Evolutionary conservation across 2,329 filamentous ascomycete genomes (phyloP).

Genomic region (Daldinia eschscholtzii): DNA sequence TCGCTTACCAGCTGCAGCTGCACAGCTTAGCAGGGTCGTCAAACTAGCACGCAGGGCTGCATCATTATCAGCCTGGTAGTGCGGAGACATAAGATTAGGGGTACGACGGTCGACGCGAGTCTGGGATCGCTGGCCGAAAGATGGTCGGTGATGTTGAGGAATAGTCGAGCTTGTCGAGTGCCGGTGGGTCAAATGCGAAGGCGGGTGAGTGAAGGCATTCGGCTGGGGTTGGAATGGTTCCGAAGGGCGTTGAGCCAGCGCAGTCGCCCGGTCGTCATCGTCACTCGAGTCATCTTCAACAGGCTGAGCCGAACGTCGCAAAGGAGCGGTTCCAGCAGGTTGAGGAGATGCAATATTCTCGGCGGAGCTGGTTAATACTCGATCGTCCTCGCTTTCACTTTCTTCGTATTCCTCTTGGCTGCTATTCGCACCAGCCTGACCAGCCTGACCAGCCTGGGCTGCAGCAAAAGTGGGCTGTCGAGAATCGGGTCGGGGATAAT

Average conservation of each 20-base stretch:
- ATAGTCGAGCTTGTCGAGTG: slow-evolving; percentile 64
- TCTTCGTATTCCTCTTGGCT: slow-evolving; percentile 97
- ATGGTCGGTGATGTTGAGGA: slow-evolving; percentile 64
- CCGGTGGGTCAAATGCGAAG: slow-evolving; percentile 63
- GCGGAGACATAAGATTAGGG: slow-evolving; percentile 77
- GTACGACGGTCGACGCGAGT: slow-evolving; percentile 60
- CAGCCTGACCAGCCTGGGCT: slow-evolving; percentile 57
- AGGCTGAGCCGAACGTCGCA: slow-evolving; percentile 53
- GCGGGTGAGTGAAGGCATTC: slow-evolving; percentile 91
- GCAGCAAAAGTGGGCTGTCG: slow-evolving; percentile 57
- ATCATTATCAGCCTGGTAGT: slow-evolving; percentile 88
- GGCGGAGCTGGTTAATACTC: slow-evolving; percentile 69
- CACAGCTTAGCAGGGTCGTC: slow-evolving; percentile 95
- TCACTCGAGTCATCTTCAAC: slow-evolving; percentile 60
- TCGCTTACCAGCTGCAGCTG: slow-evolving; percentile 86
- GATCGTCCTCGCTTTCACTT: slow-evolving; percentile 90
- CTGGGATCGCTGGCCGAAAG: slow-evolving; percentile 63
- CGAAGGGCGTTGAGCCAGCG: slow-evolving; percentile 71
- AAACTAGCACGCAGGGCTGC: slow-evolving; percentile 91
- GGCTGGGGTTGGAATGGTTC: slow-evolving; percentile 86
- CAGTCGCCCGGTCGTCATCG: slow-evolving; percentile 84
- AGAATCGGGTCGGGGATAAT: slow-evolving; percentile 42
- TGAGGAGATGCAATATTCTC: slow-evolving; percentile 60
- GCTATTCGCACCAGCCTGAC: slow-evolving; percentile 66
- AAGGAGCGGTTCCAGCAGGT: slow-evolving; percentile 54